Evolutionary conservation across 73 alveolate species (phyloP), one percentile per base, ranked within the genome.

Genomic region (Paramecium tetraurelia): DNA sequence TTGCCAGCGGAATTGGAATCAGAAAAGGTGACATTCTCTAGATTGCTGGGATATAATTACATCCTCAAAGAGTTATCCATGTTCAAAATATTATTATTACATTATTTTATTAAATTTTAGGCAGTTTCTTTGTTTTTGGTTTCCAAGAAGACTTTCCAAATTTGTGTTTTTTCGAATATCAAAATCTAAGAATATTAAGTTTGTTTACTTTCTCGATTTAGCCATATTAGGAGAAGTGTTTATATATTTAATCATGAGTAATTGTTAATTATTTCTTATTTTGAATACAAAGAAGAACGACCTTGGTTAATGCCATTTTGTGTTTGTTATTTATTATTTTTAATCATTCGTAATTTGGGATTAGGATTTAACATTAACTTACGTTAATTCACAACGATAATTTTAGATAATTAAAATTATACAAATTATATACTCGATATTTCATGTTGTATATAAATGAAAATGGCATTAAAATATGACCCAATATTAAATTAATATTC

Each of bases 261-360:
- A 75, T 75, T 35, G 58, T 29, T 38, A 35, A 38, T 41, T 75
- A 75, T 75, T 41, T 35, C 87, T 75, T 75, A 75, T 75, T 75
- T 75, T 75, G 87, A 75, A 75, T 41, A 75, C 87, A 75, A 41
- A 75, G 68, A 16, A 75, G 59, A 75, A 75, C 68, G 87, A 75
- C 87, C 59, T 75, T 75, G 58, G 87, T 38, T 63, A 63, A 63
- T 63, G 84, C 84, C 84, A 63, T 63, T 59, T 63, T 27, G 69
- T 7, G 20, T 53, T 53, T 53, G 33, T 53, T 53, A 5, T 53
- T 38, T 41, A 75, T 33, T 38, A 75, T 5, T 75, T 75, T 75
- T 75, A 75, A 35, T 75, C 35, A 36, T 35, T 38, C 59, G 36
- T 35, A 38, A 22, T 75, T 18, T 35, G 14, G 38, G 38, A n/a